phyloP scores from a whole-genome alignment of 2,329 filamentous ascomycete genomes.

The Curvularia hawaiiensis region DNA sequence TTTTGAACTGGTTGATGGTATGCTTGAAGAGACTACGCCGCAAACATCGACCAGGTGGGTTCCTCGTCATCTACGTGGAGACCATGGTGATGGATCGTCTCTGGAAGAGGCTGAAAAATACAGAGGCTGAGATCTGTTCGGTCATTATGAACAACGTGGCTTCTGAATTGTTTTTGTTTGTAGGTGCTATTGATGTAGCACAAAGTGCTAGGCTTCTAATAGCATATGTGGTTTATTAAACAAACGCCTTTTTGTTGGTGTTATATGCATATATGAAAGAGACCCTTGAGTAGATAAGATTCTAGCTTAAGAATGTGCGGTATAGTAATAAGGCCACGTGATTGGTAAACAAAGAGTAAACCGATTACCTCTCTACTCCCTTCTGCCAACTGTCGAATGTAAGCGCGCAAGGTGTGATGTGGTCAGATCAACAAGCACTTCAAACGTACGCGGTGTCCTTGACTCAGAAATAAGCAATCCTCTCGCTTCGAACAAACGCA shows the following conservation, averaged over 20 bases:
- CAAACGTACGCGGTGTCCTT: background rate
- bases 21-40: slow-evolving; percentile 83
- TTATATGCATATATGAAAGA: background rate
- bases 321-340: too few species aligned
- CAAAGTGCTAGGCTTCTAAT: background rate
- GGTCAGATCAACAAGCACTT: background rate
- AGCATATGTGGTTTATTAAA: background rate
- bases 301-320: background rate
- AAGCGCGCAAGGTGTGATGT: background rate
- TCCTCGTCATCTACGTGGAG: slow-evolving; percentile 52
- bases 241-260: background rate
- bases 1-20: slow-evolving; percentile 78
- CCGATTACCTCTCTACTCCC: background rate
- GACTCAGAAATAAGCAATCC: background rate
- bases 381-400: background rate
- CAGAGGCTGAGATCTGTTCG: background rate
- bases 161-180: background rate
- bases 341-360: background rate
- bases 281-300: background rate
- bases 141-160: background rate
- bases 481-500: background rate
- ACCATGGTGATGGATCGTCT: slow-evolving; percentile 5
- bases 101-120: slow-evolving; percentile 5
- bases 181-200: background rate
- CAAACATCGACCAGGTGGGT: slow-evolving; percentile 75